Base-by-base conservation (phyloP, 1,284 basidiomycete species). In the Rugosomyces carneus region DNA sequence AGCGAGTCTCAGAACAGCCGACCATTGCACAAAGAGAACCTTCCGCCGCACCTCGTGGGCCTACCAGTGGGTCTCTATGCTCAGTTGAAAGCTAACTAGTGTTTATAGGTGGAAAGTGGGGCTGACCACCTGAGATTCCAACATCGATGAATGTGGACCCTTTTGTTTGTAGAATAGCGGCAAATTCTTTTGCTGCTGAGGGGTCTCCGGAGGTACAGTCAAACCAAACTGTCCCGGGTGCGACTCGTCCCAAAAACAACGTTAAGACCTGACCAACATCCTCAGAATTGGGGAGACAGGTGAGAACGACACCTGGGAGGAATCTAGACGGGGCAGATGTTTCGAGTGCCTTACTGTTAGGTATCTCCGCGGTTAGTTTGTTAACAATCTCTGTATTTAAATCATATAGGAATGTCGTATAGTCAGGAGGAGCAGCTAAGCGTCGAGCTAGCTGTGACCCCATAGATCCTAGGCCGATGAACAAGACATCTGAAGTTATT, bases 141-240 rank as follows among this genome's bases (percentile, higher is more conserved):
- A 47, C 49, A 15, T 50, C 49, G 2, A 44, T n/a, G 18, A 50
- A 50, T 3, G 35, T 23, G 1, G 45, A 29, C 7, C 18, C 45
- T 20, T 47, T 41, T 2, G 32, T 31, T 19, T 29, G 18, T 18
- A 50, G 34, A 5, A 44, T 8, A 11, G 19, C 27, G 3, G 18
- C 19, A 27, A 43, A 44, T 31, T 50, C 39, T 38, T 32, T 39
- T 23, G 42, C 37, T 23, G 40, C 29, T 16, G 37, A 18, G 4
- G 49, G 44, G 21, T 50, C 38, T n/a, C 49, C 49, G 18, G 49
- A 50, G 13, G 49, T 50, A n/a, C 41, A 47, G 19, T 47, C 45
- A 10, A 50, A 37, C 49, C 49, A 50, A 10, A 50, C 16, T n/a
- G 45, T 41, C 11, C 42, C 45, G 26, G 38, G 26, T 13, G 23